phyloP scores from a whole-genome alignment of 2,329 filamentous ascomycete species.

The Fusarium floridanum region DNA sequence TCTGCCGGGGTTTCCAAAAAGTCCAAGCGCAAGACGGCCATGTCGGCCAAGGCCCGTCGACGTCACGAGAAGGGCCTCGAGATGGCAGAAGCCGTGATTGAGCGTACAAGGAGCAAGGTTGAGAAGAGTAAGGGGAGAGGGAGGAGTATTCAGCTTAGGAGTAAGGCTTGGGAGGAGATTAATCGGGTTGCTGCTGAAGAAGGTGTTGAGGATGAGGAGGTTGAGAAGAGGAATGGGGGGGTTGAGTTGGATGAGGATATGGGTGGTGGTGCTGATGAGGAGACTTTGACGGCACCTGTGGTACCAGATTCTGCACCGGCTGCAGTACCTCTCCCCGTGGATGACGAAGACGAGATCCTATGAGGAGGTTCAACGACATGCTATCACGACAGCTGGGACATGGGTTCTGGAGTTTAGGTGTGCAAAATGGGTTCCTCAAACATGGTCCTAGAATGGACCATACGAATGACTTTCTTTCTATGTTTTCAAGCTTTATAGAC shows the following conservation, averaged over 20 bases:
- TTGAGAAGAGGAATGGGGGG: constrained; percentile 38
- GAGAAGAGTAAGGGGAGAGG: constrained; percentile 66
- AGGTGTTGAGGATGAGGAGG: constrained; percentile 34
- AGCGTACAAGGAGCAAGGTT: constrained; percentile 69
- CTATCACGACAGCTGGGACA: constrained; percentile 11
- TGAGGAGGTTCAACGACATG: not conserved
- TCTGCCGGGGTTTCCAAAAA: constrained; percentile 77
- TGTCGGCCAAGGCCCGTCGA: constrained; percentile 67
- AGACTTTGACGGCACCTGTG: constrained; percentile 8
- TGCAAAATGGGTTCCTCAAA: constrained; percentile 42
- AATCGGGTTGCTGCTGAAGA: constrained; percentile 57
- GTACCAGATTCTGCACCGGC: constrained; percentile 6
- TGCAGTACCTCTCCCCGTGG: constrained; percentile 28
- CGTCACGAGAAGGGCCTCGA: constrained; percentile 70
- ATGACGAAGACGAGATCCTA: constrained; percentile 45
- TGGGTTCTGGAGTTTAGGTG: constrained; percentile 42
- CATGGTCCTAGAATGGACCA: constrained; percentile 31
- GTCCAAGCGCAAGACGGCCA: constrained; percentile 66
- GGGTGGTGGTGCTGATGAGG: constrained; percentile 45
- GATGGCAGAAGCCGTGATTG: constrained; percentile 70
- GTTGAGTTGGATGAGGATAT: constrained; percentile 55
- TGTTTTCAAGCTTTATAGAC: constrained; percentile 30
- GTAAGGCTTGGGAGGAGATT: constrained; percentile 70
- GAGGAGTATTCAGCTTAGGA: constrained; percentile 61
- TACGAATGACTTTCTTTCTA: constrained; percentile 29